Evolutionary conservation across 306 rosid species (phyloP), one percentile per base, ranked within the genome.

Genomic region (Prunus kanzakura): DNA sequence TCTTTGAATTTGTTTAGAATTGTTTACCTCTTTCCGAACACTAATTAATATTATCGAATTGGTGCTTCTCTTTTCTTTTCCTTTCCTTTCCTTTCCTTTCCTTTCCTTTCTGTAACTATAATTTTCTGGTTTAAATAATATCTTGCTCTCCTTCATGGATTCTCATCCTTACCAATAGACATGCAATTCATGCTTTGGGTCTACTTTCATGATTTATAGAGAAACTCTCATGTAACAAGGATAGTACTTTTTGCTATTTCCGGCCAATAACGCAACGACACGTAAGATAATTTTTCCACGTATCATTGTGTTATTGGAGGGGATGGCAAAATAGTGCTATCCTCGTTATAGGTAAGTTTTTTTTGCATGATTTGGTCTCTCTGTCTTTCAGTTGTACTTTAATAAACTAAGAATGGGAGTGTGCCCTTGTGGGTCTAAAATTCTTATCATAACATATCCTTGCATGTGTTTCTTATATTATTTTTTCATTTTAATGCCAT

Each of bases 241-340:
- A 35, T 35, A 35, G 0, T 35, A 35, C 8, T 35, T 35, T 35
- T 35, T 35, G 41, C 1, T 35, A 5, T 35, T 6, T 35, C 8
- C 1, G 0, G 0, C 0, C 38, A 30, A 30, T 32, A 32, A 32
- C 1, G 6, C 0, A 32, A 32, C 4, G 1, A 32, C 1, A 32
- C 6, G 35, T 32, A 32, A 32, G 6, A 32, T 32, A 32, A 32
- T 0, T 32, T 32, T 32, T 32, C 0, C 0, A 32, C 1, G 6
- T 32, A 0, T 32, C 7, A 32, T 4, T 32, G 1, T 32, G 38
- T 32, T 32, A 32, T 32, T 32, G 6, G 0, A 1, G 6, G 38
- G 6, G 38, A 4, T 32, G 4, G 7, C 1, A 32, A 32, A 30
- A 30, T 0, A 30, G 5, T 30, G 35, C 5, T 30, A 30, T 30